Evolutionary conservation across 164 flowering plant genomes (phyloP), one percentile per base, ranked within the genome.

Genomic region (Taxillus chinensis): DNA sequence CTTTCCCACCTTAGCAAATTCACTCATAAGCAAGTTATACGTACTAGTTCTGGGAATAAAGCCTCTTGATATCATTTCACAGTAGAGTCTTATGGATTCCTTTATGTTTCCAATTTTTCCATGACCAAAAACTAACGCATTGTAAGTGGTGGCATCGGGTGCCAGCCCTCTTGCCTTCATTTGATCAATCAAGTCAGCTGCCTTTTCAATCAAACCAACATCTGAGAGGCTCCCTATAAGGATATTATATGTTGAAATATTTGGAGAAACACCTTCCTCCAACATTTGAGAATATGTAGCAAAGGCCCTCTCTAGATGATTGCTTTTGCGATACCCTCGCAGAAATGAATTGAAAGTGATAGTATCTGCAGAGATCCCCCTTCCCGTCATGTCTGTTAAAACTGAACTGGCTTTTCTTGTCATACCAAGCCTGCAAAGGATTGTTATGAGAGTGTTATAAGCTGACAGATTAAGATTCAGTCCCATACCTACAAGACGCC

Each of bases 61-160:
- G 14, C 96, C 96, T 64, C 80, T 78, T 3, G 77, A 53, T 55
- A 93, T 71, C 99, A 93, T 93, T 74, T 90, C 92, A 75, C 90
- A 90, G 64, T 88, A 90, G 37, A 83, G 64, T 72, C 69, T 80
- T 17, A 90, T 75, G 8, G 86, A 68, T 64, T 80, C 89, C 77
- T 80, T 85, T 68, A 72, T 77, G 58, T 86, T 79, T 41, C 86
- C 82, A 43, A 67, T 73, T 79, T 78, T 93, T 51, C 79, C 91
- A 73, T 88, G 79, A 42, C 91, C 92, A 46, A 78, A 75, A 66
- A 89, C 66, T 80, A 93, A 71, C 45, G 70, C 68, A 71, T 87
- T 78, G 54, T 84, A 93, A 11, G 83, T 86, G 37, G 65, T 61
- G 71, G 83, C 84, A 78, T 79, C 62, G 7, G 88, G 90, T 5